Base-by-base conservation (phyloP, 306 rosid species). In the Cicer judaicum region DNA sequence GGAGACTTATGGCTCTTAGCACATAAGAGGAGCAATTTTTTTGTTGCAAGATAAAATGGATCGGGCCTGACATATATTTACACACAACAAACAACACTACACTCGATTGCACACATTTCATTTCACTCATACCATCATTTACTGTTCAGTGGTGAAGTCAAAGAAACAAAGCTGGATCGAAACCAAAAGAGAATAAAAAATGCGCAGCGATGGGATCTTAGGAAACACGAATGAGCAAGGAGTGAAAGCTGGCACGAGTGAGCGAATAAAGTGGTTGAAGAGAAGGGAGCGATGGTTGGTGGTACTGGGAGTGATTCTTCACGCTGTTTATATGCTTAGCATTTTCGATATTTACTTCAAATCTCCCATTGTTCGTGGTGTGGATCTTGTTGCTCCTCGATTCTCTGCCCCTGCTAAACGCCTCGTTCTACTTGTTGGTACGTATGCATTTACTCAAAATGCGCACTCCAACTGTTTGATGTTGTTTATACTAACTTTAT, bases 291-390 rank as follows among this genome's bases (percentile, higher is more conserved):
- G 64, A 71, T 90, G 98, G 96, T 76, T 92, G 49, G 98, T 92
- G n/a, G 82, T 74, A 13, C 67, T 92, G 5, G 98, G 98, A 16
- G 84, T 92, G 6, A 74, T 86, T 59, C 96, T 92, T 16, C 98
- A 92, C 76, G 96, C 98, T 44, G 87, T 92, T 57, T 92, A 88
- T 57, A 88, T 92, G 96, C 89, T 92, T 67, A 92, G 98, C 82
- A 92, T 92, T 78, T 90, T 92, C 81, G 98, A 92, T 55, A 92
- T 92, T 34, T 92, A 92, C 79, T 92, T 92, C 85, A 92, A 92
- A 81, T 74, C 85, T 21, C 98, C 98, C 77, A 84, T 92, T 73
- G 98, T 92, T 7, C 96, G 73, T 44, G 98, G 98, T 75, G 77
- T 92, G 54, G 88, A 90, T 82, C 92, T 67, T 10, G 92, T 92